phyloP scores from a whole-genome alignment of 2,329 filamentous ascomycete genomes.

The Cladorrhinum sp. region DNA sequence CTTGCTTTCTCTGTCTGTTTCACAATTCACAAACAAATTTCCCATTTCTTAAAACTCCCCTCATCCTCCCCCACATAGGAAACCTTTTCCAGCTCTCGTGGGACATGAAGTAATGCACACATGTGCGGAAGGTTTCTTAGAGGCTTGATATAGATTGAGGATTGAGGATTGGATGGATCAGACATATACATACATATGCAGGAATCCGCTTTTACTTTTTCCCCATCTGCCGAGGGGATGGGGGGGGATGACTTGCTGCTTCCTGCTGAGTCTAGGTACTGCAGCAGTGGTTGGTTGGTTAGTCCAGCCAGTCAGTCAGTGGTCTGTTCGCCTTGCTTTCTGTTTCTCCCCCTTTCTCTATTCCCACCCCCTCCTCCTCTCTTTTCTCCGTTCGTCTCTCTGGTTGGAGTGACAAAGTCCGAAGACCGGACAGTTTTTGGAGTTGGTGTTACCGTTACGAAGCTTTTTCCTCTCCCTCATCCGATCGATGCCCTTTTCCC shows the following conservation, averaged over 20 bases:
- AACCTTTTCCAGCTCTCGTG: neutral
- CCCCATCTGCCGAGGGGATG: neutral
- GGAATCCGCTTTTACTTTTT: neutral
- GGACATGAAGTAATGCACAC: constrained; percentile 2
- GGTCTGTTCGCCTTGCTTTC: neutral
- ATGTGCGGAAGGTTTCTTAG: neutral
- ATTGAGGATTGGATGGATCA: neutral
- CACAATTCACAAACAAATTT: neutral
- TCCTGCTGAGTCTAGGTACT: too few species aligned
- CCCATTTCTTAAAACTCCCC: neutral
- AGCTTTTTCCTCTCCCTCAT: neutral
- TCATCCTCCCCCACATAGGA: neutral
- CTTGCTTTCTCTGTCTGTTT: neutral
- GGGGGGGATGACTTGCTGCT: neutral
- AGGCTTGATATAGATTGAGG: constrained; percentile 1
- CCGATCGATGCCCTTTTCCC: neutral
- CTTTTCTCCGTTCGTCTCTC: neutral
- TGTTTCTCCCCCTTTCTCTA: neutral
- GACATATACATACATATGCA: neutral
- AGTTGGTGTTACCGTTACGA: neutral
- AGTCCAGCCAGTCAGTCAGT: too few species aligned
- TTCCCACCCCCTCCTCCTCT: neutral
- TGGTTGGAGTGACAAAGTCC: neutral
- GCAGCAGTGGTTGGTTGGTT: too few species aligned
- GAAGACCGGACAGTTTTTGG: neutral